Evolutionary conservation across 331 rosid genomes (phyloP), one percentile per base, ranked within the genome.

Genomic region (Telfairia occidentalis): DNA sequence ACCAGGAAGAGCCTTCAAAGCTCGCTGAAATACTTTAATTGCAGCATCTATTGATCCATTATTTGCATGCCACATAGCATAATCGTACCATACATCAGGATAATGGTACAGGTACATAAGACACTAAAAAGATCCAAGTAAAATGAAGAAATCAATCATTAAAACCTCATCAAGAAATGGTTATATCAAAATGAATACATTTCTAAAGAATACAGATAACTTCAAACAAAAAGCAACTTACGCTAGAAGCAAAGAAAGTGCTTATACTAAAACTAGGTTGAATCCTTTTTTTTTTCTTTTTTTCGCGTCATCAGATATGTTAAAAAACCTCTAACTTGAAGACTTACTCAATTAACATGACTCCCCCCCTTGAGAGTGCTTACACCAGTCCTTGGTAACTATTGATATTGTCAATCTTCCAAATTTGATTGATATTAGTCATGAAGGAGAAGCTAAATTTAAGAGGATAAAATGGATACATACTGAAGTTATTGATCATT

Each of bases 1-100:
- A 89, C 98, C 96, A 59, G 98, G 98, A 78, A 91, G 97, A 84
- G 96, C 98, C 89, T 91, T 94, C 83, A 88, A 73, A 71, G 98
- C 86, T 67, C 98, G 89, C 84, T 91, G 98, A 85, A 94, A 91
- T 52, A 94, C 92, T 90, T 94, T 94, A 84, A 90, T 85, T 79
- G 98, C 98, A 64, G 97, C 88, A 83, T 94, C 98, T 81, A 88
- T 78, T 11, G 90, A 88, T 80, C 97, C 97, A 85, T 85, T 79
- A 87, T 87, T 91, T 82, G 97, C 96, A 88, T 87, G 97, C 98
- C 97, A 94, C 79, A 82, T 87, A 46, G 97, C 98, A 85, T 88
- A 91, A 87, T 94, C 97, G 72, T 89, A 90, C 97, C 98, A 94
- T 84, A 90, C 77, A 84, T 94, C 98, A 81, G 97, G 92, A 86